Evolutionary conservation across 768 basidiomycete species (phyloP), one percentile per base, ranked within the genome.

Genomic region (Hypholoma sublateritium): DNA sequence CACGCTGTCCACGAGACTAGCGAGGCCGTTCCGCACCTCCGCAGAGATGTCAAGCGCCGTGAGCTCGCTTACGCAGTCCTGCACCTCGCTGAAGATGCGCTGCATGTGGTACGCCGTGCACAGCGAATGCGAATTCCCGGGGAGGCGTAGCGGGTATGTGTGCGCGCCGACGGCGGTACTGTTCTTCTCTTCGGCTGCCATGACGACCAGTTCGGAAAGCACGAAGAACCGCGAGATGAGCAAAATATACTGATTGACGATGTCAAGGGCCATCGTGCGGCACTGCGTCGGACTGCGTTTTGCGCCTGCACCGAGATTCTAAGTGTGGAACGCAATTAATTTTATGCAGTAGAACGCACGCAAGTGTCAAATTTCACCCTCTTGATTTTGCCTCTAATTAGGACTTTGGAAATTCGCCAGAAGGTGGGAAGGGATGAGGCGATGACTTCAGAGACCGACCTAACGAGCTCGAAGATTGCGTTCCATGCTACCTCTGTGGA

Each of bases 301-400:
- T 9, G 83, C 80, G 16, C 78, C 75, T 5, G 78, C 50, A 55
- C 65, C 28, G 28, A 32, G 28, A 32, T 32, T 32, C 28, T 32
- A 9, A 5, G 28, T 9, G 9, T 7, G 28, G 5, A 1, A 1
- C 28, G 9, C 28, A 32, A 32, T 7, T 32, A 32, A 32, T 5
- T 9, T 9, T 7, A 32, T 9, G 28, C 1, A 9, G 28, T 6
- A 24, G 62, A 62, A 21, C 7, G 5, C 4, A 41, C 5, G 9
- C 3, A 17, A 7, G n/a, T n/a, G n/a, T 41, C 5, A 16, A 16
- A 41, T 9, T 44, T 19, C 53, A 94, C 95, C 81, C 86, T 93
- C 69, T 84, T 88, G 69, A 88, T 94, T 69, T 92, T 93, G 2
- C 96, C 97, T 35, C 97, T 93, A 71, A 96, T 85, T 63, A 95